Percentiles rank a stretch among this genome's conserved stretches.
These are phyloP conservation scores for Claviceps capensis DNA, from an alignment of 2,329 filamentous ascomycete species.

Conservation along the genomic window DNA sequence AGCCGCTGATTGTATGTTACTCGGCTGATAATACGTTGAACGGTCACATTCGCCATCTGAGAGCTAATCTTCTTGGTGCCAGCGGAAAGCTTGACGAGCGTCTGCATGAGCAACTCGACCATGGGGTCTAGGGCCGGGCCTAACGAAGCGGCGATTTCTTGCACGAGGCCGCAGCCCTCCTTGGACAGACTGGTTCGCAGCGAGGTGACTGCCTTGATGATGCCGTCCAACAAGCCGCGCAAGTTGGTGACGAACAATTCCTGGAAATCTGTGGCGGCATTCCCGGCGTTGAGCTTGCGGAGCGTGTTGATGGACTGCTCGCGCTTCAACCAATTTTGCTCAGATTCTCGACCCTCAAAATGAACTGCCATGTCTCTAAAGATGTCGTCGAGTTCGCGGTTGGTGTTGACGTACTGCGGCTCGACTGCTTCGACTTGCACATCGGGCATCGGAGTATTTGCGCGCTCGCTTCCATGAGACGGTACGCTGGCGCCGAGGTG, in stretches of 20 bases:
- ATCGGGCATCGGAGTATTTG: slow-evolving; percentile 50
- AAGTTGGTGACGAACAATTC: slow-evolving; percentile 57
- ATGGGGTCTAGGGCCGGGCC: slow-evolving; percentile 73
- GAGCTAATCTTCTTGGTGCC: slow-evolving; percentile 88
- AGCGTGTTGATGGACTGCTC: slow-evolving; percentile 70
- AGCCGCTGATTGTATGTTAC: slow-evolving; percentile 69
- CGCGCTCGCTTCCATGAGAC: slow-evolving; percentile 34
- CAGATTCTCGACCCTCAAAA: slow-evolving; percentile 81
- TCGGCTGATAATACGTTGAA: slow-evolving; percentile 68
- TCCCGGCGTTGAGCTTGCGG: slow-evolving; percentile 68
- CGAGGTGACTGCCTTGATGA: slow-evolving; percentile 73
- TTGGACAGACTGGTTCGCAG: slow-evolving; percentile 82
- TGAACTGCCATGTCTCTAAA: slow-evolving; percentile 66
- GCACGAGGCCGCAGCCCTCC: slow-evolving; percentile 69
- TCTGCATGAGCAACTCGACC: slow-evolving; percentile 81
- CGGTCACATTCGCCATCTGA: slow-evolving; percentile 65
- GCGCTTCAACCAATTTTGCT: slow-evolving; percentile 80
- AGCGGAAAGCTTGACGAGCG: slow-evolving; percentile 76
- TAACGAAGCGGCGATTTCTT: slow-evolving; percentile 66
- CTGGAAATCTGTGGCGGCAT: slow-evolving; percentile 64
- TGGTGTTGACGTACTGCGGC: slow-evolving; percentile 70
- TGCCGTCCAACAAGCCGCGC: slow-evolving; percentile 68
- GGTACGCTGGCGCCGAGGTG: slow-evolving; percentile 39
- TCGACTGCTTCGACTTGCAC: slow-evolving; percentile 57
- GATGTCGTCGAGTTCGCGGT: slow-evolving; percentile 76